These are phyloP conservation scores for Ogataea parapolymorpha DNA, from an alignment of 805 yeast genomes.

Conservation along the genomic window DNA sequence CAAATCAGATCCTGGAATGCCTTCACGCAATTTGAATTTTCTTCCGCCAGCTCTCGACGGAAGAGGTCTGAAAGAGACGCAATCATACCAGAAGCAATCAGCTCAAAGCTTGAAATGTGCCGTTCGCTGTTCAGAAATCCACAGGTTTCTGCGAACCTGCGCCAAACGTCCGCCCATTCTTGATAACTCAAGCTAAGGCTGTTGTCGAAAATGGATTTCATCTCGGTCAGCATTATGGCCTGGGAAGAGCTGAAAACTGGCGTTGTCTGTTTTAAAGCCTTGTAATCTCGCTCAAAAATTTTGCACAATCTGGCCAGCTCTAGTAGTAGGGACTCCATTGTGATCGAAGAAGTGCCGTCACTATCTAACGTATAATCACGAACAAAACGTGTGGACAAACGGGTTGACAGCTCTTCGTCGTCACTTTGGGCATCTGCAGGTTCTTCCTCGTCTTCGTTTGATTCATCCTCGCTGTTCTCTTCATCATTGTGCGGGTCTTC, in stretches of 20 bases:
- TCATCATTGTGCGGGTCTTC: conserved; percentile 3
- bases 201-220: conserved; percentile 25
- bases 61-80: conserved; percentile 39
- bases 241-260: conserved; percentile 23
- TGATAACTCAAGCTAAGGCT: conserved; percentile 24
- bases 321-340: conserved; percentile 13
- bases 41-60: conserved; percentile 23
- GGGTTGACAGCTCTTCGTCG: conserved; percentile 2
- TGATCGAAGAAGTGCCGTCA: conserved; percentile 20
- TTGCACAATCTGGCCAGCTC: conserved; percentile 19
- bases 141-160: conserved; percentile 34
- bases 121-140: conserved; percentile 22
- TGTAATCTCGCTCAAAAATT: conserved; percentile 20
- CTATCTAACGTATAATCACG: conserved; percentile 21
- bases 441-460: conserved; percentile 17
- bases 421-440: conserved; percentile 12
- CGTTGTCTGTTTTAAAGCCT: conserved; percentile 17
- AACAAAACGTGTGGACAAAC: conserved; percentile 8
- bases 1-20: conserved; percentile 46
- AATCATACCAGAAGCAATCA: conserved; percentile 65
- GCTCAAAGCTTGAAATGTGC: conserved; percentile 67
- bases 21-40: conserved; percentile 32
- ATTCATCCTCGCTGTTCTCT: conserved; percentile 12
- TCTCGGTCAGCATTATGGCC: conserved; percentile 27
- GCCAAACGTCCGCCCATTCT: conserved; percentile 38